phyloP scores from a whole-genome alignment of 108 stramenopile genomes.

The Schizochytrium sp. region DNA sequence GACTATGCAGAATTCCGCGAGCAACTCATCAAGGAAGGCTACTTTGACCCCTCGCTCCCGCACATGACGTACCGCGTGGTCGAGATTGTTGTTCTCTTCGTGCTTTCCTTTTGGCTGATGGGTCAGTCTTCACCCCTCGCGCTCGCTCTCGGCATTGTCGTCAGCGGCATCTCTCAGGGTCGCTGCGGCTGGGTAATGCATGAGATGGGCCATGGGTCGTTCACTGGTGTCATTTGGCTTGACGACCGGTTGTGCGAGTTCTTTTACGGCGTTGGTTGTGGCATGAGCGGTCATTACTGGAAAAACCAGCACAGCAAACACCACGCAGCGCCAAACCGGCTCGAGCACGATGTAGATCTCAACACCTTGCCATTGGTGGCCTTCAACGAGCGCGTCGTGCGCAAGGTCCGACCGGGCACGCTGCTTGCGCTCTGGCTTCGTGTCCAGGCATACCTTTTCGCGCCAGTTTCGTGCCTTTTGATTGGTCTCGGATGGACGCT shows the following conservation, averaged over 20 bases:
- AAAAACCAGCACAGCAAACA: constrained; percentile 87
- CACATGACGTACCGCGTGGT: constrained; percentile 16
- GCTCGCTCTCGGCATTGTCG: not conserved
- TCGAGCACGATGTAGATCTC: constrained; percentile 64
- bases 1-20: constrained; percentile 9
- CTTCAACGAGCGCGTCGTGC: constrained; percentile 68
- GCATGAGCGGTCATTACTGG: constrained; percentile 53
- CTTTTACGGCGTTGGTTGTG: constrained; percentile 33
- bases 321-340: constrained; percentile 94
- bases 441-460: constrained; percentile 19
- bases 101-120: constrained; percentile 1
- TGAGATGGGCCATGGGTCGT: constrained; percentile 29
- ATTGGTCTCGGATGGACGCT: constrained; percentile 28
- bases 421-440: constrained; percentile 12
- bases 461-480: constrained; percentile 18
- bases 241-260: constrained; percentile 18
- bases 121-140: too few species aligned
- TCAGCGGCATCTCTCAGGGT: constrained; percentile 7
- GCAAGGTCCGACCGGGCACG: not conserved
- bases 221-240: constrained; percentile 18
- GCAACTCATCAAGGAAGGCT: constrained; percentile 20
- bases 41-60: not conserved
- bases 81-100: constrained; percentile 17
- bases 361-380: constrained; percentile 98
- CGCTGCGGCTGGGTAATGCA: constrained; percentile 39